Evolutionary conservation across 2,329 filamentous ascomycete species (phyloP), one percentile per base, ranked within the genome.

Genomic region (Aspergillus fumigatiaffinis): DNA sequence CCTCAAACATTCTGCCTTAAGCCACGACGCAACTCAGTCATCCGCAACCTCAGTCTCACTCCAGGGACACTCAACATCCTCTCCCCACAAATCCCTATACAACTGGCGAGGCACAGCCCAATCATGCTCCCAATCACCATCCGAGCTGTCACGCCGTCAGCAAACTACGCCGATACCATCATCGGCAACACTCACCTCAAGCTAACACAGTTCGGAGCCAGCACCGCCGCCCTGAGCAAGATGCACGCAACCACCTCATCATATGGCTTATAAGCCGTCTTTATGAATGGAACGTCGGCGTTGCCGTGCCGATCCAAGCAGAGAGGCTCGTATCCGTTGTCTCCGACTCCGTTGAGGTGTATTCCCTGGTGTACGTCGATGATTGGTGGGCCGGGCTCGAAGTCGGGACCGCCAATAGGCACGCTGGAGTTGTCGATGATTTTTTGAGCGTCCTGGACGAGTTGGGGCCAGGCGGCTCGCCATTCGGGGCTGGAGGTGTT

Each of bases 211-310:
- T 26, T 47, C 21, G 60, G 64, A 32, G 62, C 63, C 42, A 67
- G 29, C 57, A 60, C 57, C 12, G 51, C 54, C 2, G 61, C 61
- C 14, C 63, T 50, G 4, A 68, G 54, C 14, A 67, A 32, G 21
- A 68, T 56, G 21, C 57, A 60, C 3, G 56, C 48, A 14, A 65
- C 60, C 3, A 64, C 64, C 23, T 35, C n/a, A 51, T 66, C 62
- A 17, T 66, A 66, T 10, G 62, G 59, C 50, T 52, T 61, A 2
- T 12, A 26, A 1, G 14, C 53, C 1, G 65, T 67, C 28, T 65
- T 66, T 46, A 57, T 56, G 35, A 55, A 63, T 10, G 7, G 29
- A 25, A 35, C 52, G 0, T 10, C 2, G 0, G 38, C 42, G 1
- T 32, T 17, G 2, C 32, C 50, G 14, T 47, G 10, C 14, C 51